phyloP scores from a whole-genome alignment of 805 yeast species.

The Candida corydali region DNA sequence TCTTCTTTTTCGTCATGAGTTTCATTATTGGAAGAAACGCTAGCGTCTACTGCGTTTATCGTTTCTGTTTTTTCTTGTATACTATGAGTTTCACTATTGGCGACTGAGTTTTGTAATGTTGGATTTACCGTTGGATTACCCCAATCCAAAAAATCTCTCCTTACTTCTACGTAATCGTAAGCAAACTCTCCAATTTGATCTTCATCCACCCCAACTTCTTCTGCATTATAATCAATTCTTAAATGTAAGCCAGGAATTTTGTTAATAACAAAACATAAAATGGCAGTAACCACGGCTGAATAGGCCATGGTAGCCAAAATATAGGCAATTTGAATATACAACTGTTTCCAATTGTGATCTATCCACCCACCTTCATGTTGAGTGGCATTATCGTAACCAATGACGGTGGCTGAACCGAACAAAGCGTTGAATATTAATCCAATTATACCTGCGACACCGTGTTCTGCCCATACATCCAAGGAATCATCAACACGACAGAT shows the following conservation, averaged over 20 bases:
- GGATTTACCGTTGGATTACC: conserved; percentile 24
- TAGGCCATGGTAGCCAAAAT: conserved; percentile 72
- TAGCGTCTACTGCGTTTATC: conserved; percentile 4
- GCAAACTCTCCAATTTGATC: conserved; percentile 98
- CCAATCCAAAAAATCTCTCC: conserved; percentile 79
- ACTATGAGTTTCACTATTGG: conserved; percentile 2
- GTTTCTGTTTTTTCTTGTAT: conserved; percentile 6
- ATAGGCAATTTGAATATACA: conserved; percentile 86
- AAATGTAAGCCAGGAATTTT: conserved; percentile 77
- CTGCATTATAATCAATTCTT: conserved; percentile 81
- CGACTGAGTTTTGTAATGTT: conserved; percentile 9
- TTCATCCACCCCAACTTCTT: conserved; percentile 88
- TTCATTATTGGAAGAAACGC: neutral
- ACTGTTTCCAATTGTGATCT: conserved; percentile 83
- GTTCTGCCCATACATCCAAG: conserved; percentile 95
- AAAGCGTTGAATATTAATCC: conserved; percentile 87
- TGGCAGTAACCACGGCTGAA: conserved; percentile 68
- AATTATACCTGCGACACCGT: conserved; percentile 92
- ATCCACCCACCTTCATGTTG: conserved; percentile 91
- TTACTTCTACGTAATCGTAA: conserved; percentile 95
- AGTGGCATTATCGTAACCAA: conserved; percentile 86
- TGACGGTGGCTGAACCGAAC: conserved; percentile 82
- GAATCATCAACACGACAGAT: conserved; percentile 84
- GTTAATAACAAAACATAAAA: conserved; percentile 70
- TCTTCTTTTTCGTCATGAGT: conserved; percentile 2